Evolutionary conservation across 2,329 filamentous ascomycete genomes (phyloP).

Genomic region (Hymenoscyphus occultus): DNA sequence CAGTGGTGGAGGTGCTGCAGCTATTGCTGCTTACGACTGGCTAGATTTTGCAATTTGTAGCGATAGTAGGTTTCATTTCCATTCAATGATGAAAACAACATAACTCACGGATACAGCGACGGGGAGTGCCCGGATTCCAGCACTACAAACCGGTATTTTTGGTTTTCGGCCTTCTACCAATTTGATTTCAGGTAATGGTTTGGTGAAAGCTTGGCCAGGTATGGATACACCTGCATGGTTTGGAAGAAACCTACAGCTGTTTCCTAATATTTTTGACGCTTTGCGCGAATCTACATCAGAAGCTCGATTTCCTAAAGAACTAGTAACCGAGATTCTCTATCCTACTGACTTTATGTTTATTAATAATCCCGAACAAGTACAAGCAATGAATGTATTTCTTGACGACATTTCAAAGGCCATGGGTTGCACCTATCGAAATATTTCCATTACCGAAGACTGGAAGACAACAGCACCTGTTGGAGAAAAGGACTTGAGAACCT

Average conservation of each 20-base stretch:
- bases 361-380: neutral
- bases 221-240: conserved; percentile 2
- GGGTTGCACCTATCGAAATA: neutral
- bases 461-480: neutral
- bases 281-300: neutral
- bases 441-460: neutral
- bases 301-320: neutral
- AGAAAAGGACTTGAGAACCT: neutral
- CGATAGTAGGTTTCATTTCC: conserved; percentile 35
- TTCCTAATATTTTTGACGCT: neutral
- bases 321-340: neutral
- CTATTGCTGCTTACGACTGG: conserved; percentile 43
- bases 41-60: conserved; percentile 47
- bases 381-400: neutral
- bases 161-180: neutral
- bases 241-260: neutral
- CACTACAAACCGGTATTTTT: neutral
- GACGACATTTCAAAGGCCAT: neutral
- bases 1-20: conserved; percentile 43
- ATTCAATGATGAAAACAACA: too few relatives aligned
- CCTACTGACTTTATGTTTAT: neutral
- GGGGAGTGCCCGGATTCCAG: neutral
- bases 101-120: neutral
- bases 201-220: neutral
- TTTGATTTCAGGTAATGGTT: neutral